Conservation (phyloP, 345 rosid species). For the Aethionema arabicum region DNA sequence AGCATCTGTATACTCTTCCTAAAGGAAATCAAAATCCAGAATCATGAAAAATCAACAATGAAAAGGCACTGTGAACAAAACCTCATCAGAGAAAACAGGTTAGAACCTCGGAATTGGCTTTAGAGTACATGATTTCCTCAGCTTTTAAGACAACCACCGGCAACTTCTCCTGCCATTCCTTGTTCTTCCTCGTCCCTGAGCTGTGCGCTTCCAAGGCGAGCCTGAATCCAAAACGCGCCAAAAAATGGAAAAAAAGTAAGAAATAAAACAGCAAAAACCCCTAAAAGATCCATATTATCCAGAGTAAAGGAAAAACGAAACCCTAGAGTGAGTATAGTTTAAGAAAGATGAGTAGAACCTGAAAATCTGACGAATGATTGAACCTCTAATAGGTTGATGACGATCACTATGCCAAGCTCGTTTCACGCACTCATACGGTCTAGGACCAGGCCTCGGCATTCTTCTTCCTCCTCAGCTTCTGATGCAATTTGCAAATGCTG, state of each 20-base stretch:
- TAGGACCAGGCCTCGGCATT: constrained; percentile 96
- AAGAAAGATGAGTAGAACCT: constrained; percentile 51
- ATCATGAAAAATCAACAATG: not conserved
- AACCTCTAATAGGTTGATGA: constrained; percentile 85
- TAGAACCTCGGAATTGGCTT: constrained; percentile 93
- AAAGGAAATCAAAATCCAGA: constrained; percentile 24
- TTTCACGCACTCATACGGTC: constrained; percentile 93
- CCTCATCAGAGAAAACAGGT: constrained; percentile 12
- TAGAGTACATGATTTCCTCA: constrained; percentile 96
- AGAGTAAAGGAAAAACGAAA: not conserved
- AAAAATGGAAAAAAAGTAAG: constrained; percentile 27
- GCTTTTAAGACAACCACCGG: constrained; percentile 78
- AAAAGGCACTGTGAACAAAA: not conserved
- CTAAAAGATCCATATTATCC: not conserved
- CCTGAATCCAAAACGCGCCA: constrained; percentile 45
- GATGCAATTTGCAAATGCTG: too few relatives aligned
- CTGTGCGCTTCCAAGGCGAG: constrained; percentile 63
- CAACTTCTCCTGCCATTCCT: constrained; percentile 90
- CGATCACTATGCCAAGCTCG: constrained; percentile 99
- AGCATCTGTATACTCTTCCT: constrained; percentile 74
- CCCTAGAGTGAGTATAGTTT: not conserved
- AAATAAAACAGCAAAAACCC: not conserved
- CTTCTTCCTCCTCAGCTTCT: constrained; percentile 12
- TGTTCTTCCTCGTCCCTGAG: constrained; percentile 67
- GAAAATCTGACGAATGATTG: constrained; percentile 86